These are phyloP conservation scores for Petrea volubilis DNA, from an alignment of 257 asterid species.

Conservation along the genomic window DNA sequence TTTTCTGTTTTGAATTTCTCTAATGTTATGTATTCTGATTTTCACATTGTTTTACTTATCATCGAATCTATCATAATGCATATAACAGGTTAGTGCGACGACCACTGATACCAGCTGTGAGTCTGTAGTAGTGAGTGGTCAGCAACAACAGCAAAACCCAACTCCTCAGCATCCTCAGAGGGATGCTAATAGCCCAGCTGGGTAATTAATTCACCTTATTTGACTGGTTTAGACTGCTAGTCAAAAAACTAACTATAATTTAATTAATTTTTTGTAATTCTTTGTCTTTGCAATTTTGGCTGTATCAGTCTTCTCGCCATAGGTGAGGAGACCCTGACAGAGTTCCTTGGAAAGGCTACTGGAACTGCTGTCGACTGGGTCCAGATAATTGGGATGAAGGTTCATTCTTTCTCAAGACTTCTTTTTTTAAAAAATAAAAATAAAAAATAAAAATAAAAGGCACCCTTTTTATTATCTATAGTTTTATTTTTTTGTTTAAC, in stretches of 20 bases:
- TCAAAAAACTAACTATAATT: background rate
- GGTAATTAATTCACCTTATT: slow-evolving; percentile 39
- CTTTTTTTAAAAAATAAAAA: background rate
- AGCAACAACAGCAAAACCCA: slow-evolving; percentile 69
- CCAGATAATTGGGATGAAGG: slow-evolving; percentile 95
- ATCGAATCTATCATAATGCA: background rate
- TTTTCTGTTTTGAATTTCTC: background rate
- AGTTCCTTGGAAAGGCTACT: slow-evolving; percentile 91
- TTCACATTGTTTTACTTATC: background rate
- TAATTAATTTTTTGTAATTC: background rate
- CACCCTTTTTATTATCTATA: background rate
- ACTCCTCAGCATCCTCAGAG: slow-evolving; percentile 67
- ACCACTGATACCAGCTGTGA: slow-evolving; percentile 78
- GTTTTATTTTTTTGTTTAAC: background rate
- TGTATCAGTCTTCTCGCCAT: slow-evolving; percentile 64
- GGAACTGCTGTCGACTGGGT: slow-evolving; percentile 99
- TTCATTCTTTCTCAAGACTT: background rate
- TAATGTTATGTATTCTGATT: background rate
- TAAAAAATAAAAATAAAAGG: too few species aligned
- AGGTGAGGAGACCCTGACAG: slow-evolving; percentile 92
- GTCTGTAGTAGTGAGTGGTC: slow-evolving; percentile 75
- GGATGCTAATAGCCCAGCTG: slow-evolving; percentile 94
- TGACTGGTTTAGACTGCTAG: background rate
- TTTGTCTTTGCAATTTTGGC: background rate
- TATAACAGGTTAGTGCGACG: slow-evolving; percentile 53